These are phyloP conservation scores for Knufia petricola DNA, from an alignment of 2,329 filamentous ascomycete genomes.

Conservation along the genomic window DNA sequence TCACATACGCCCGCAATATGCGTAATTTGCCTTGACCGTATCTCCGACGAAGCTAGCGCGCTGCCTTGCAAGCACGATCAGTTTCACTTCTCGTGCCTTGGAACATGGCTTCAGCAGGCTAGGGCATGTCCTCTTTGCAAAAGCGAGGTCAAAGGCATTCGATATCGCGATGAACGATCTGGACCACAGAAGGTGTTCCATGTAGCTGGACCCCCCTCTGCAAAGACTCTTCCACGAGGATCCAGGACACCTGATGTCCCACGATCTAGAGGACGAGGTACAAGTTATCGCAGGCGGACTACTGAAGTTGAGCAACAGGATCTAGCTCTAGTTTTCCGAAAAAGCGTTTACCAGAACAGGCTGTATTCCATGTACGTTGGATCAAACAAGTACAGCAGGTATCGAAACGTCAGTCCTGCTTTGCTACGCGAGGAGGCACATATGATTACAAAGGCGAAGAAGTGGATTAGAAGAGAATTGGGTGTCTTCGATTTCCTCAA, in stretches of 20 bases:
- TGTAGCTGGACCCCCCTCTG: neutral
- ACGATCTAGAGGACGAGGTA: constrained; percentile 8
- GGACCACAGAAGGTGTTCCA: neutral
- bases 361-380: constrained; percentile 76
- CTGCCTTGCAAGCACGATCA: constrained; percentile 68
- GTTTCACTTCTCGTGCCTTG: constrained; percentile 78
- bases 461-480: constrained; percentile 75
- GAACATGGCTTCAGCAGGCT: constrained; percentile 68
- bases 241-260: constrained; percentile 8
- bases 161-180: constrained; percentile 46
- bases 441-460: constrained; percentile 65
- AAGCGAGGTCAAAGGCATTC: constrained; percentile 47
- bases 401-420: constrained; percentile 61
- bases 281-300: constrained; percentile 2
- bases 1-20: constrained; percentile 37
- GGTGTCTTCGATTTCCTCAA: constrained; percentile 69
- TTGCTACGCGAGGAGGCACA: constrained; percentile 54
- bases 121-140: constrained; percentile 72
- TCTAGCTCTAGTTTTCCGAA: constrained; percentile 49
- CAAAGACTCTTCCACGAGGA: neutral
- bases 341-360: constrained; percentile 60
- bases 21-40: constrained; percentile 74
- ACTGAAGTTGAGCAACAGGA: constrained; percentile 25
- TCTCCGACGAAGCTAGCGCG: constrained; percentile 63
- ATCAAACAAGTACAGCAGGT: constrained; percentile 66